Conservation (phyloP, 169 alveolate species). For the Eimeria necatrix region DNA sequence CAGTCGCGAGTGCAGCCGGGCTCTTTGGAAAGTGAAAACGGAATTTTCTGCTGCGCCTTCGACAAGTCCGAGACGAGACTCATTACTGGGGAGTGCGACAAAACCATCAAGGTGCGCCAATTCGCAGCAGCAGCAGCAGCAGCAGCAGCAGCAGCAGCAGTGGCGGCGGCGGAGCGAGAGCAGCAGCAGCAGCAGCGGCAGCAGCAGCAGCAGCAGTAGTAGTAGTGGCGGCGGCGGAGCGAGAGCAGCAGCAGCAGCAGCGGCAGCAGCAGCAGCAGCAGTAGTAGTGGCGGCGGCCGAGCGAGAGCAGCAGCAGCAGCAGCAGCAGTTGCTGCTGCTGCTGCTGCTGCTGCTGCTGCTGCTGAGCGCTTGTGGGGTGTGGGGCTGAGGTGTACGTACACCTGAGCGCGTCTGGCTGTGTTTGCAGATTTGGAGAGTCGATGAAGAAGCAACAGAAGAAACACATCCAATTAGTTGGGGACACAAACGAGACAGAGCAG, state of each 20-base stretch:
- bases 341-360: neutral
- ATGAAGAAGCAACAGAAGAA: constrained; percentile 85
- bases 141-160: too few relatives aligned
- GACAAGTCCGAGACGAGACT: constrained; percentile 97
- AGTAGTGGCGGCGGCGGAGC: too few relatives aligned
- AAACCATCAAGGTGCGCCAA: constrained; percentile 96
- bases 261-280: neutral
- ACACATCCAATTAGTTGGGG: constrained; percentile 83
- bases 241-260: too few relatives aligned
- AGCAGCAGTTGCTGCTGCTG: neutral
- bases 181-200: too few relatives aligned
- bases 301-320: too few relatives aligned
- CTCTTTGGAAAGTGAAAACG: constrained; percentile 97
- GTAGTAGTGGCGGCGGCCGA: too few relatives aligned
- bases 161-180: too few relatives aligned
- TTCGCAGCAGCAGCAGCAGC: neutral
- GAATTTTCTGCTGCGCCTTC: constrained; percentile 95
- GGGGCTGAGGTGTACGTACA: neutral
- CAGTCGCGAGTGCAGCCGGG: constrained; percentile 96
- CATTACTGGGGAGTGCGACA: constrained; percentile 99
- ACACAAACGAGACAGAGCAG: neutral
- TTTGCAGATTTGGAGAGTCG: constrained; percentile 71
- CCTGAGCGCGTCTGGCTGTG: neutral
- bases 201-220: neutral
- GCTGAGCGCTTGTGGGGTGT: neutral